Percentiles rank a stretch among this genome's conserved stretches.
Conservation (phyloP, 768 basidiomycete genomes). For the Mrakia gelida region DNA sequence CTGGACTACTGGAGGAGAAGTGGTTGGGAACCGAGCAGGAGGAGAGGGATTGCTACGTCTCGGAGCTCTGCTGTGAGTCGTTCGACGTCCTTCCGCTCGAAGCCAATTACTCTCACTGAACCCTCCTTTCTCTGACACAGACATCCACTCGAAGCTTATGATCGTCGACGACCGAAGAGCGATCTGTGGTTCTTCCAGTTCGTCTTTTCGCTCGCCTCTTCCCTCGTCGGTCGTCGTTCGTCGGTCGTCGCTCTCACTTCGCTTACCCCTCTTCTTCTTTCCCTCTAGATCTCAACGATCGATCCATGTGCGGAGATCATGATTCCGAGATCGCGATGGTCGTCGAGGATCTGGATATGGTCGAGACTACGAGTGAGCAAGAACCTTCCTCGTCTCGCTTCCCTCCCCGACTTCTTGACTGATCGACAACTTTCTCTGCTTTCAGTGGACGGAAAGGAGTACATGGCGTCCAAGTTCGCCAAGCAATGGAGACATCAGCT, state of each 20-base stretch:
- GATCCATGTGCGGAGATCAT: slow-evolving; percentile 23
- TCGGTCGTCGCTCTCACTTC: too few species aligned
- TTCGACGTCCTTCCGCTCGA: slow-evolving; percentile 33
- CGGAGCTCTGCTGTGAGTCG: slow-evolving; percentile 41
- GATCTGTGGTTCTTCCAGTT: slow-evolving; percentile 89
- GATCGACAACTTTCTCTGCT: not conserved
- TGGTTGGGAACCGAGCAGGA: slow-evolving; percentile 83
- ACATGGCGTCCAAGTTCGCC: slow-evolving; percentile 14
- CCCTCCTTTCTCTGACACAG: slow-evolving; percentile 33
- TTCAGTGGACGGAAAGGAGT: slow-evolving; percentile 26
- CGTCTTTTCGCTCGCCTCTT: not conserved
- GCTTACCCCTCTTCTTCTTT: not conserved
- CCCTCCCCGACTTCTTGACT: not conserved
- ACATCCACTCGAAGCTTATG: slow-evolving; percentile 59
- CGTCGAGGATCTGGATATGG: slow-evolving; percentile 73
- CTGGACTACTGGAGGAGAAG: slow-evolving; percentile 58
- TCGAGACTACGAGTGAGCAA: slow-evolving; percentile 54
- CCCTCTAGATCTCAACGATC: slow-evolving; percentile 27
- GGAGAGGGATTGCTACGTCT: slow-evolving; percentile 69
- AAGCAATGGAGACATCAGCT: slow-evolving; percentile 30
- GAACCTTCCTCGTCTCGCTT: not conserved
- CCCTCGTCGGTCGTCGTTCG: too few species aligned
- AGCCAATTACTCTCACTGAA: slow-evolving; percentile 44
- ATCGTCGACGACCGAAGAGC: slow-evolving; percentile 87
- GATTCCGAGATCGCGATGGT: slow-evolving; percentile 84